Evolutionary conservation across 2,329 filamentous ascomycete species (phyloP).

Genomic region (Trichoderma sp.): DNA sequence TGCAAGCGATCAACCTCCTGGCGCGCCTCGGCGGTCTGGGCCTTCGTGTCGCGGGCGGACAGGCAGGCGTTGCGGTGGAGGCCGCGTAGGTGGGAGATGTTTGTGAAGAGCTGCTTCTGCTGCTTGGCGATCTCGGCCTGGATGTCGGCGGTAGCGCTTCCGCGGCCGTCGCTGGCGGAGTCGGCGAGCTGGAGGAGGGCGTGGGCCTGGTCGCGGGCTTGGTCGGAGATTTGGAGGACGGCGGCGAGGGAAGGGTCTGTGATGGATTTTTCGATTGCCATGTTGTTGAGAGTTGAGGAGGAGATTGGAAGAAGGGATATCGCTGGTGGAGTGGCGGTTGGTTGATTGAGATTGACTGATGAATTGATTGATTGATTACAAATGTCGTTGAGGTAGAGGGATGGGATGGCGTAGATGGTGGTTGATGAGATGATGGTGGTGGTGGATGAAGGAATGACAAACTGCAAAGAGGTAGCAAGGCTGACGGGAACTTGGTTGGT

Average conservation of each 20-base stretch:
- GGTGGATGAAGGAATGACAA: background rate
- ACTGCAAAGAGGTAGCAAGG: background rate
- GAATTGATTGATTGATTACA: background rate
- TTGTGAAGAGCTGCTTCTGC: conserved; percentile 78
- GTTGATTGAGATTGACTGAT: background rate
- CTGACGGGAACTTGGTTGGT: background rate
- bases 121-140: conserved; percentile 67
- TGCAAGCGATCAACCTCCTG: conserved; percentile 91
- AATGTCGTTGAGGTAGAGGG: background rate
- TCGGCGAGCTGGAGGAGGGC: conserved; percentile 59
- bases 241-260: conserved; percentile 57
- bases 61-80: conserved; percentile 82
- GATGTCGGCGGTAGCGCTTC: conserved; percentile 44
- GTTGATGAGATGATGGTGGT: background rate
- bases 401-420: background rate
- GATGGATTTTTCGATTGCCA: conserved; percentile 44
- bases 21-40: conserved; percentile 79
- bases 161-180: conserved; percentile 45
- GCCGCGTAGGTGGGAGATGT: conserved; percentile 77
- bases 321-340: too few relatives aligned
- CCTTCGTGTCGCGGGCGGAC: conserved; percentile 80
- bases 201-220: conserved; percentile 72
- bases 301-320: background rate
- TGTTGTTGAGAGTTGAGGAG: conserved; percentile 18
- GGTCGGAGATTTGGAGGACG: conserved; percentile 71